Base-by-base conservation (phyloP, 1,139 yeast species). In the Groenewaldozyma sp. region DNA sequence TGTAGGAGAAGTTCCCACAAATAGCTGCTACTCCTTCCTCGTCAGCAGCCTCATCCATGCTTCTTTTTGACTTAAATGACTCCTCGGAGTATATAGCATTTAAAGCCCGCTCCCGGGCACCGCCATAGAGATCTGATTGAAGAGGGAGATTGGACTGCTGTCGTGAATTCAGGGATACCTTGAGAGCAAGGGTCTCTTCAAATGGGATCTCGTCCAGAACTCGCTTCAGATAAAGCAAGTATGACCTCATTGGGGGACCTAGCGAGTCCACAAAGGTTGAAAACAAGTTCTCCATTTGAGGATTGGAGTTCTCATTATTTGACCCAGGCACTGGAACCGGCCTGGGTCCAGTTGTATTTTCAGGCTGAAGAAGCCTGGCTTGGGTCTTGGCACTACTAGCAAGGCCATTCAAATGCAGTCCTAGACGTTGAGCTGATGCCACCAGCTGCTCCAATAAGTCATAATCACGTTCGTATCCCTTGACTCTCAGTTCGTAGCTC, bases 21-120 rank as follows among this genome's bases (percentile, higher is more conserved):
- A 84, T 75, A 0, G 94, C 94, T 1, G 91, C 82, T 3, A 82
- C 81, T 48, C 81, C 91, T 56, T 83, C 94, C 48, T 79, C 81
- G 44, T 78, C 80, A 1, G 82, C 73, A 44, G 71, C 69, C 36
- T 68, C 66, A n/a, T 64, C 59, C 24, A 48, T 42, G 13, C 29
- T 24, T 5, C 44, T 40, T 11, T 37, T 37, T 20, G 41, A 37
- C 21, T 65, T 62, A 59, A 79, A 79, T 4, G 75, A 62, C 2
- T 71, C 73, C 49, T 78, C 84, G 5, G 66, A 60, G 54, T 82
- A 82, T 6, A 83, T 60, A 43, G 68, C 68, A 22, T 67, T 68
- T 40, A 83, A 69, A 0, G 91, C 76, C 35, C 63, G 63, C 1
- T 64, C 63, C 42, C 86, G 82, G 35, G 79, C 79, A 1, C 56